Evolutionary conservation across 2,329 filamentous ascomycete genomes (phyloP).

Genomic region (Zarea fungicola): DNA sequence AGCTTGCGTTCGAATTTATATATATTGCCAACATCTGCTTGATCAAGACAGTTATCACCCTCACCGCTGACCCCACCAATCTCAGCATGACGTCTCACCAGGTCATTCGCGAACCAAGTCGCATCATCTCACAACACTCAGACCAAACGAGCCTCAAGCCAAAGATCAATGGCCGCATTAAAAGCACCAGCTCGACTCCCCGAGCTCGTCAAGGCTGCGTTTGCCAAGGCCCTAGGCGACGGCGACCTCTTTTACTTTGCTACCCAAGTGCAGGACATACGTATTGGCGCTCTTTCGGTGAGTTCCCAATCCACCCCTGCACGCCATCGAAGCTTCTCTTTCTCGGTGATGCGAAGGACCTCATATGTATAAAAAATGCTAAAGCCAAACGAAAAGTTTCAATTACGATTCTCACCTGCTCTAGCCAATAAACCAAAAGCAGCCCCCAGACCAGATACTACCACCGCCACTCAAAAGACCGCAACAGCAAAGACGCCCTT

Average conservation of each 20-base stretch:
- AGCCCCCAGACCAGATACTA: constrained; percentile 32
- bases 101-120: neutral
- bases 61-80: too few relatives aligned
- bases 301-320: constrained; percentile 16
- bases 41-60: too few relatives aligned
- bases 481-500: constrained; percentile 36
- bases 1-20: too few relatives aligned
- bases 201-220: constrained; percentile 44
- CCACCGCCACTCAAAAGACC: constrained; percentile 18
- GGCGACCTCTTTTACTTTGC: constrained; percentile 51
- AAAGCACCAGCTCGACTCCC: constrained; percentile 44
- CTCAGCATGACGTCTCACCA: neutral
- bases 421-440: constrained; percentile 62
- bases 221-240: constrained; percentile 40
- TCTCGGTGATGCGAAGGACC: too few relatives aligned
- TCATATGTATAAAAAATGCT: neutral
- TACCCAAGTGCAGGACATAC: constrained; percentile 46
- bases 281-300: constrained; percentile 39
- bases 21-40: too few relatives aligned
- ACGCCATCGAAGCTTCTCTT: constrained; percentile 5
- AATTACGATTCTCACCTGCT: constrained; percentile 65
- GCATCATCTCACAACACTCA: neutral
- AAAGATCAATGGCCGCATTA: constrained; percentile 36
- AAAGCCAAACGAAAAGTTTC: constrained; percentile 50
- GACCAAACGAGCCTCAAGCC: neutral